phyloP scores from a whole-genome alignment of 345 rosid genomes.

The Rhodomyrtus tomentosa region DNA sequence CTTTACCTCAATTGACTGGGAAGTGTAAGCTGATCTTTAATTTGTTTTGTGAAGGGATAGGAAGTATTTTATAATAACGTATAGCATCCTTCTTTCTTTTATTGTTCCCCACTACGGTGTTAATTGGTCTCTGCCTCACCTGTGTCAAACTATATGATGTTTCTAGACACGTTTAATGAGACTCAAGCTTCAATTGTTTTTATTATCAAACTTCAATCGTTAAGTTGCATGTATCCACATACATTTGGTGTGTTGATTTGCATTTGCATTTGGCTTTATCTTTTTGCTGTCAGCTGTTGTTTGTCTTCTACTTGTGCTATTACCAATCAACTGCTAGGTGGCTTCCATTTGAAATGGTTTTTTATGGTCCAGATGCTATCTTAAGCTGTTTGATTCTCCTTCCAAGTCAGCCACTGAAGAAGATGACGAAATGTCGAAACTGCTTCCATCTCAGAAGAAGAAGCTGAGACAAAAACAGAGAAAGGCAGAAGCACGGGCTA shows the following conservation, averaged over 20 bases:
- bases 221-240: background rate
- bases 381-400: conserved; percentile 81
- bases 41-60: background rate
- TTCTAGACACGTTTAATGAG: background rate
- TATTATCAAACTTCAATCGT: background rate
- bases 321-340: background rate
- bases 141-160: background rate
- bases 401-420: conserved; percentile 58
- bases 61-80: background rate
- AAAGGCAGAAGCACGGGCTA: conserved; percentile 96
- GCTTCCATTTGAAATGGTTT: background rate
- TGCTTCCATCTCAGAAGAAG: conserved; percentile 88
- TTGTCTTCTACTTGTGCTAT: background rate
- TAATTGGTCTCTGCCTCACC: background rate
- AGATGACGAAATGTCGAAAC: conserved; percentile 67
- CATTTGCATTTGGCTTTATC: background rate
- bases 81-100: background rate
- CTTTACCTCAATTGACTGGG: background rate
- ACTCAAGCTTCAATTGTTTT: background rate
- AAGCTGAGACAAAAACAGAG: conserved; percentile 83
- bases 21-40: background rate
- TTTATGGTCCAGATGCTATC: conserved; percentile 67
- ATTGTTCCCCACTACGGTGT: background rate
- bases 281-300: background rate
- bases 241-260: background rate